A percentile compares a stretch with the other conserved stretches of the same genome.
phyloP scores from a whole-genome alignment of 2,329 filamentous ascomycete genomes.

The Botrytis cinerea region DNA sequence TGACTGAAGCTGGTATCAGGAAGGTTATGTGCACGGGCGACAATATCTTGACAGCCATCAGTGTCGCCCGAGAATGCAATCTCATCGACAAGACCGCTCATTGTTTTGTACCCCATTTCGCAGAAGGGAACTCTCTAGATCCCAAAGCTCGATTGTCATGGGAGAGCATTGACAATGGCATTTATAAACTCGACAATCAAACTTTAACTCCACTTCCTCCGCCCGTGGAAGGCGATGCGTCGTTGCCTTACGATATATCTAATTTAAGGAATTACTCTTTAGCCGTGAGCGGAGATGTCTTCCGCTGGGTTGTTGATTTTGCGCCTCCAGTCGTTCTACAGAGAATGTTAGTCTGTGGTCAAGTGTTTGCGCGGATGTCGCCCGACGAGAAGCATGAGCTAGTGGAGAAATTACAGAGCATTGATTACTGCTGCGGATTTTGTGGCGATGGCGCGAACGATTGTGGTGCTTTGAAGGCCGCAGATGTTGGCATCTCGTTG shows the following conservation, averaged over 20 bases:
- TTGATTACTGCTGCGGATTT: conserved; percentile 94
- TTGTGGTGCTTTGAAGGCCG: conserved; percentile 93
- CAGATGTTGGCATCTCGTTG: conserved; percentile 94
- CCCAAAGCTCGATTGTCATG: conserved; percentile 74
- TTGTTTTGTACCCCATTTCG: conserved; percentile 90
- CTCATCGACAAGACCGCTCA: conserved; percentile 79
- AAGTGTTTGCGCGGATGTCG: conserved; percentile 97
- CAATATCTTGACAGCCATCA: conserved; percentile 96
- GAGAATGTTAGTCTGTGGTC: conserved; percentile 82
- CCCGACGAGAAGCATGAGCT: conserved; percentile 98
- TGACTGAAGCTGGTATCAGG: conserved; percentile 79
- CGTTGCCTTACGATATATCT: conserved; percentile 79
- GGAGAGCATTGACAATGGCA: conserved; percentile 91
- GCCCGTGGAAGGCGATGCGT: conserved; percentile 73
- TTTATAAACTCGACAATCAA: conserved; percentile 74
- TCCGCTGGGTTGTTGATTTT: conserved; percentile 94
- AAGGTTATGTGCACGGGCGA: conserved; percentile 97
- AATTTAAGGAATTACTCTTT: conserved; percentile 84
- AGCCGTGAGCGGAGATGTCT: conserved; percentile 89
- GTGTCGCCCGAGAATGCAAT: conserved; percentile 86
- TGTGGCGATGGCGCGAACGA: conserved; percentile 98
- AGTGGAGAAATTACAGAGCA: conserved; percentile 93
- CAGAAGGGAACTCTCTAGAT: conserved; percentile 74
- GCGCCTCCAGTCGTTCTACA: conserved; percentile 78
- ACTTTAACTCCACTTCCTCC: conserved; percentile 75